A percentile compares a stretch with the other conserved stretches of the same genome.
Evolutionary conservation across 208 protist species (phyloP).

Genomic region (Crithidia expoeki): DNA sequence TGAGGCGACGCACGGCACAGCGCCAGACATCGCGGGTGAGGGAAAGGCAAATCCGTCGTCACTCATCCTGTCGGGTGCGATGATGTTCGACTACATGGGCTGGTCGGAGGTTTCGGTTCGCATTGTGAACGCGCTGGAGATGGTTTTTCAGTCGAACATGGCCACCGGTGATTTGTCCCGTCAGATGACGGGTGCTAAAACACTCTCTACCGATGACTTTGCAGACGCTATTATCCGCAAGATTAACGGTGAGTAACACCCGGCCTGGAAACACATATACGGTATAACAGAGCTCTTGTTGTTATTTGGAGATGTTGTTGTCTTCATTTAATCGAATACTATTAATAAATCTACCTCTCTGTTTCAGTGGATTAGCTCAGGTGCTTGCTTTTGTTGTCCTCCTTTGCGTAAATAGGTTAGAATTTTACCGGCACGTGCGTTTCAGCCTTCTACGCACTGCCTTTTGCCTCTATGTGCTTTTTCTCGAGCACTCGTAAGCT

Average conservation of each 20-base stretch:
- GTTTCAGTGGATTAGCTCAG: too few species aligned
- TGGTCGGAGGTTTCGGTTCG: conserved; percentile 43
- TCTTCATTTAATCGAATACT: too few species aligned
- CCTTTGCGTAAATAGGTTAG: too few species aligned
- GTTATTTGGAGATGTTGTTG: background rate
- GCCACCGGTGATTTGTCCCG: conserved; percentile 46
- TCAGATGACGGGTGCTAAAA: conserved; percentile 35
- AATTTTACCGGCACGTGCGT: too few species aligned
- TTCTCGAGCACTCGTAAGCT: too few species aligned
- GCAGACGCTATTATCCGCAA: conserved; percentile 32
- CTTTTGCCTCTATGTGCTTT: too few species aligned
- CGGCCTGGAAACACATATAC: too few species aligned
- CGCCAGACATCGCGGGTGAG: conserved; percentile 55
- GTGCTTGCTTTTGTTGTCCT: too few species aligned
- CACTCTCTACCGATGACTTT: conserved; percentile 45
- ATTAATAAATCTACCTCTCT: too few species aligned
- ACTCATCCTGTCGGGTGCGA: conserved; percentile 48
- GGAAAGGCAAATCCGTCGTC: conserved; percentile 55
- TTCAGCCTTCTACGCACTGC: too few species aligned
- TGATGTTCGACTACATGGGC: conserved; percentile 58
- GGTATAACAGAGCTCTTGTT: background rate
- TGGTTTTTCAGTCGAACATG: conserved; percentile 36
- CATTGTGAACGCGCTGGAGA: conserved; percentile 43
- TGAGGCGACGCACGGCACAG: conserved; percentile 61
- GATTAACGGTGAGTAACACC: conserved; percentile 21